phyloP scores from a whole-genome alignment of 345 rosid genomes.

The Citrus unshiu region DNA sequence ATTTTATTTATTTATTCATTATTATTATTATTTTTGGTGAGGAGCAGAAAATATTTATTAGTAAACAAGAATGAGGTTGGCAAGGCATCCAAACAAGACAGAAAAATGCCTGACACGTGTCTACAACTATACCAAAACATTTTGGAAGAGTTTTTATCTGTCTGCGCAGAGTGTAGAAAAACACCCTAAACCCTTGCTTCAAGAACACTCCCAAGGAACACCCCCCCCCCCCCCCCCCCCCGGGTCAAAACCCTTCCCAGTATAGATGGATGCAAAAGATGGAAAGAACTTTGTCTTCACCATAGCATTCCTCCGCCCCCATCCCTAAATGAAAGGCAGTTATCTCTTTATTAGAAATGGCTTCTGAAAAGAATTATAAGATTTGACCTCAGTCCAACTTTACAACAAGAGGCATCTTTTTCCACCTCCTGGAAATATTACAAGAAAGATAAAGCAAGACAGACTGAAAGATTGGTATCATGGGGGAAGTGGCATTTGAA shows the following conservation, averaged over 20 bases:
- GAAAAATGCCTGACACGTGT: neutral
- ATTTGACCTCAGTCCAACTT: neutral
- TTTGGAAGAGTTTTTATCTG: neutral
- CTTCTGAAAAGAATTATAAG: neutral
- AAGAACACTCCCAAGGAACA: neutral
- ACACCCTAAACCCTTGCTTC: neutral
- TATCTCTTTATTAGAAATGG: neutral
- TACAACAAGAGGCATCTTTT: neutral
- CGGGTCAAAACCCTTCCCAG: neutral
- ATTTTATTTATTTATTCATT: too few relatives aligned
- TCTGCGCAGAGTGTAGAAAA: neutral
- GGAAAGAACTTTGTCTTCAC: neutral
- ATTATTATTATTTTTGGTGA: too few relatives aligned
- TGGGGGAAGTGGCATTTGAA: neutral
- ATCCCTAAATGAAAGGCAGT: too few relatives aligned
- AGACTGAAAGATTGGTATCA: neutral
- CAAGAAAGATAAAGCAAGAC: neutral
- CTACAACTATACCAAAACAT: neutral
- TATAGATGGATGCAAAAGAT: neutral
- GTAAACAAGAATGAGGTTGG: neutral
- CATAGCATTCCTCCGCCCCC: neutral
- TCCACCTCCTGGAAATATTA: neutral
- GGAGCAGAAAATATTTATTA: neutral
- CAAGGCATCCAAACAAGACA: neutral
- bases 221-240: neutral